Evolutionary conservation across 441 rosid species (phyloP).

Genomic region (Raphanus hybrid): DNA sequence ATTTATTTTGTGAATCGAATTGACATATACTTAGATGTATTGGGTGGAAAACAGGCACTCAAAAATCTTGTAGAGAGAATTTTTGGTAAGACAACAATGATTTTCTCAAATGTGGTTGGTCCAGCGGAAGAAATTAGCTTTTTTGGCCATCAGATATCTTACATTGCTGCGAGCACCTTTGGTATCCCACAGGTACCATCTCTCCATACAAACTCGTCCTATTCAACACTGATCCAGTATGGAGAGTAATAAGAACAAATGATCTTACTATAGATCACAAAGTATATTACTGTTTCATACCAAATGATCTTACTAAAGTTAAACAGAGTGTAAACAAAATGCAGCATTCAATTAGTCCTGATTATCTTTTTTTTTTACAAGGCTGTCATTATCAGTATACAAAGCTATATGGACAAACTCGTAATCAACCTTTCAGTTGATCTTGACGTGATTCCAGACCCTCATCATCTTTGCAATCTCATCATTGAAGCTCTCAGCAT

Average conservation of each 20-base stretch:
- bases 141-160: slow-evolving; percentile 65
- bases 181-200: slow-evolving; percentile 72
- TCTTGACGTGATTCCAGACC: slow-evolving; percentile 62
- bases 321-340: too few relatives aligned
- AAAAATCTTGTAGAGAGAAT: slow-evolving; percentile 45
- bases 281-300: too few relatives aligned
- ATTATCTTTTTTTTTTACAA: slow-evolving; percentile 13
- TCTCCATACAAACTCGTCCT: background rate
- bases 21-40: background rate
- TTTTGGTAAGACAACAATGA: slow-evolving; percentile 52
- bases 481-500: slow-evolving; percentile 55
- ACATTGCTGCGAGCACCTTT: slow-evolving; percentile 64
- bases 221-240: background rate
- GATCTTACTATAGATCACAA: too few relatives aligned
- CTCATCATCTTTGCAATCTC: slow-evolving; percentile 59
- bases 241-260: background rate
- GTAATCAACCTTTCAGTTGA: slow-evolving; percentile 60
- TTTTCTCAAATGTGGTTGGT: slow-evolving; percentile 68
- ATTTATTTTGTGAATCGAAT: background rate
- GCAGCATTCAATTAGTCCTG: too few relatives aligned
- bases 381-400: slow-evolving; percentile 64
- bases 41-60: slow-evolving; percentile 42
- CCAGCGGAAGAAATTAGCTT: slow-evolving; percentile 73
- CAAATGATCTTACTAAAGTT: too few relatives aligned
- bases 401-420: slow-evolving; percentile 68